A percentile compares a stretch with the other conserved stretches of the same genome.
Conservation (phyloP, 1,284 basidiomycete genomes). For the Ganoderma boninense region DNA sequence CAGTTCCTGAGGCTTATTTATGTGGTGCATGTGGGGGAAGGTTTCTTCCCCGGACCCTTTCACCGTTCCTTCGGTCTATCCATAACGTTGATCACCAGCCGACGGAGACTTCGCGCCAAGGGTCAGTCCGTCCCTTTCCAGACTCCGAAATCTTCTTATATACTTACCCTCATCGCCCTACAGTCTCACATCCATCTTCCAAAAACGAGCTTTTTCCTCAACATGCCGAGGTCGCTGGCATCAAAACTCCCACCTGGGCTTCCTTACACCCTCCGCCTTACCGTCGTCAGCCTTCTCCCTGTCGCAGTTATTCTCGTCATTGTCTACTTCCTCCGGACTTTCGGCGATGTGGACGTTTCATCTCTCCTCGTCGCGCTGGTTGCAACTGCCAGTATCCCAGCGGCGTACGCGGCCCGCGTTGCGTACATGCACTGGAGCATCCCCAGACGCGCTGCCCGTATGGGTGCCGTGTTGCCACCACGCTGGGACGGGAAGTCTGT, state of each 20-base stretch:
- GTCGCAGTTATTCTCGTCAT: background rate
- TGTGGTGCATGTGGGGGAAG: background rate
- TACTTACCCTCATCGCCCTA: background rate
- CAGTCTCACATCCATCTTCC: background rate
- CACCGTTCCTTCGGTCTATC: background rate
- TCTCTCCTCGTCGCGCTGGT: slow-evolving; percentile 1
- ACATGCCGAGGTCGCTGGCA: background rate
- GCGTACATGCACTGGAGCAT: slow-evolving; percentile 10
- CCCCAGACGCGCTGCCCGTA: slow-evolving; percentile 20
- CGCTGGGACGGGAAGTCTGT: slow-evolving; percentile 24
- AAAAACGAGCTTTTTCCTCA: background rate
- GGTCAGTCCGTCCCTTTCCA: background rate
- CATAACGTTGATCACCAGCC: background rate
- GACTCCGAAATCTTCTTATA: background rate
- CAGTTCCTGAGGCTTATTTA: background rate
- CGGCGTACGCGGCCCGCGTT: slow-evolving; percentile 11
- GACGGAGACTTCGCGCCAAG: no score
- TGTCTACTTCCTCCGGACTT: background rate
- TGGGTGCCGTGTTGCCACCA: slow-evolving; percentile 31
- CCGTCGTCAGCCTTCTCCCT: slow-evolving; percentile 9
- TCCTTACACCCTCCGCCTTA: slow-evolving; percentile 6
- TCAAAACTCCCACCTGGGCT: slow-evolving; percentile 8
- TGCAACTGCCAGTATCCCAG: slow-evolving; percentile 16
- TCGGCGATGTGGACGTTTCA: slow-evolving; percentile 1
- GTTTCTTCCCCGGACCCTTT: background rate